These are phyloP conservation scores for Candida ovalis DNA, from an alignment of 805 yeast genomes.

Conservation along the genomic window DNA sequence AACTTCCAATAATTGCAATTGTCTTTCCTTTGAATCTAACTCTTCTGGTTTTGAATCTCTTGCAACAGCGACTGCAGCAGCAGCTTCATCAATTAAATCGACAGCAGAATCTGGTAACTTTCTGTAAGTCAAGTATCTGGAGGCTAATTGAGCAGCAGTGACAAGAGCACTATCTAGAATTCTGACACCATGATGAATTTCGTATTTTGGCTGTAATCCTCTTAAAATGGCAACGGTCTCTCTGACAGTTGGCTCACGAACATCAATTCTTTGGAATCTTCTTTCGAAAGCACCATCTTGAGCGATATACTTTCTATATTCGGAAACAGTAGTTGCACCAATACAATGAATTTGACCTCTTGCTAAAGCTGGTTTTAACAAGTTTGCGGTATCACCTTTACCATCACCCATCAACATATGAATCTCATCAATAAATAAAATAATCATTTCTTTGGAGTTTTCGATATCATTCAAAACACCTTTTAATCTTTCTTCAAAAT, in stretches of 20 bases:
- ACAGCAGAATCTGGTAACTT: constrained; percentile 96
- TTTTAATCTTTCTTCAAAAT: constrained; percentile 95
- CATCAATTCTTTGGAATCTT: constrained; percentile 96
- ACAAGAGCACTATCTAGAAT: constrained; percentile 93
- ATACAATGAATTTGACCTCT: constrained; percentile 95
- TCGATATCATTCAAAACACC: constrained; percentile 95
- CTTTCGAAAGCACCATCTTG: constrained; percentile 99
- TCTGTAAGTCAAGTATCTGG: constrained; percentile 91
- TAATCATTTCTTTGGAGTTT: constrained; percentile 78
- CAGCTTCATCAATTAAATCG: constrained; percentile 92
- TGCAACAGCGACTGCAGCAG: constrained; percentile 96
- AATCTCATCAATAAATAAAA: constrained; percentile 93
- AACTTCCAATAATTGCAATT: constrained; percentile 85
- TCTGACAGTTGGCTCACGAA: constrained; percentile 85
- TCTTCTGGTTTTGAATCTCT: constrained; percentile 98
- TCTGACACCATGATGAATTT: constrained; percentile 96
- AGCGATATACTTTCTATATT: constrained; percentile 87
- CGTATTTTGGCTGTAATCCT: constrained; percentile 93
- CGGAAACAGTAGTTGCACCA: constrained; percentile 96
- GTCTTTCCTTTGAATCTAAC: constrained; percentile 89
- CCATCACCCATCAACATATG: constrained; percentile 99
- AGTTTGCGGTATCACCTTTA: constrained; percentile 93
- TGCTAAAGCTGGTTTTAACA: constrained; percentile 95
- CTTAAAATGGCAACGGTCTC: constrained; percentile 95
- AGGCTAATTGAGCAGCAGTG: constrained; percentile 90